Evolutionary conservation across 2,329 filamentous ascomycete species (phyloP).

Genomic region (Sordariomycetes sp.): DNA sequence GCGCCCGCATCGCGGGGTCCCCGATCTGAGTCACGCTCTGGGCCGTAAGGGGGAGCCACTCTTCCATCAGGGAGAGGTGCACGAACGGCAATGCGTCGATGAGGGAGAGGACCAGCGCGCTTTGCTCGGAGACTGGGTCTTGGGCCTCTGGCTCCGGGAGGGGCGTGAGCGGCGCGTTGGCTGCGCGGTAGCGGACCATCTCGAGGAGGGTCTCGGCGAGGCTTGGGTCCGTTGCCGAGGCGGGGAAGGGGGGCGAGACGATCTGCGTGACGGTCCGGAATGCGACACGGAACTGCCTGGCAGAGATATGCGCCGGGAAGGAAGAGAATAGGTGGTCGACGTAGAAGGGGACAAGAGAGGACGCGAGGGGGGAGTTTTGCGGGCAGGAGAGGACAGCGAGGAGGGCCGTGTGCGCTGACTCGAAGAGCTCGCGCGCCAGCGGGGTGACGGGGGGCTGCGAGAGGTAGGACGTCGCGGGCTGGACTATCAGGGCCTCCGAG

Average conservation of each 20-base stretch:
- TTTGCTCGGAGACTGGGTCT: constrained; percentile 56
- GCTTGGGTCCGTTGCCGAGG: constrained; percentile 59
- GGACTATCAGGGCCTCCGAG: constrained; percentile 61
- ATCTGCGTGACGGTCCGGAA: constrained; percentile 78
- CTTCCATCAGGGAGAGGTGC: constrained; percentile 54
- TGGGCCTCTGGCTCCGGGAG: constrained; percentile 15
- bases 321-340: constrained; percentile 67
- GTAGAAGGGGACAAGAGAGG: constrained; percentile 67
- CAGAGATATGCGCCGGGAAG: constrained; percentile 66
- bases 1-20: constrained; percentile 46
- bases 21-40: constrained; percentile 51
- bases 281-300: constrained; percentile 77
- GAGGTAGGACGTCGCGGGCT: constrained; percentile 64
- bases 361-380: constrained; percentile 58
- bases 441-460: constrained; percentile 26
- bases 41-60: constrained; percentile 67
- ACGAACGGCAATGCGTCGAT: constrained; percentile 69
- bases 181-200: constrained; percentile 54
- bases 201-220: constrained; percentile 74
- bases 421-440: constrained; percentile 53
- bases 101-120: constrained; percentile 61
- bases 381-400: constrained; percentile 72
- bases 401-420: constrained; percentile 73
- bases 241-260: constrained; percentile 63
- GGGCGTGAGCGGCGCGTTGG: constrained; percentile 34